Evolutionary conservation across 371 early-diverging fungal genomes (phyloP).

Genomic region (Mucor plumbeus): DNA sequence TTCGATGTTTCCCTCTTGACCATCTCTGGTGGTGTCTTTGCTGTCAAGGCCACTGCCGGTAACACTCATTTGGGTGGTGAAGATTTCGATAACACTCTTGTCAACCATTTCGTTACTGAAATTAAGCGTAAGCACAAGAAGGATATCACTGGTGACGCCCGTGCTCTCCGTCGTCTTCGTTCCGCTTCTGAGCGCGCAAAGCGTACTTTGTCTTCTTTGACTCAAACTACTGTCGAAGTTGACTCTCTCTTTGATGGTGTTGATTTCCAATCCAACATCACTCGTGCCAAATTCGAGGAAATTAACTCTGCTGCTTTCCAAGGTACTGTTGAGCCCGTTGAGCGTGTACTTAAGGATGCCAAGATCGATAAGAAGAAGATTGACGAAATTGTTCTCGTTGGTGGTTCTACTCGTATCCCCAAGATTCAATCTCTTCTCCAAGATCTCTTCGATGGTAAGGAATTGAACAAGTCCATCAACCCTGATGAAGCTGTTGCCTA

Average conservation of each 20-base stretch:
- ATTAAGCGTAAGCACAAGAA: constrained; percentile 87
- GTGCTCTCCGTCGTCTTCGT: constrained; percentile 92
- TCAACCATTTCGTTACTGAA: constrained; percentile 80
- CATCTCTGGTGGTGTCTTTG: constrained; percentile 90
- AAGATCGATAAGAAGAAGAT: constrained; percentile 92
- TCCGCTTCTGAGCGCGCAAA: constrained; percentile 97
- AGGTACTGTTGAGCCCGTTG: constrained; percentile 83
- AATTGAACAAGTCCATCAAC: constrained; percentile 86
- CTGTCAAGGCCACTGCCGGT: constrained; percentile 95
- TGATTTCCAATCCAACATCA: constrained; percentile 88
- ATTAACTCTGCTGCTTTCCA: constrained; percentile 88
- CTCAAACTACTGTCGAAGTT: constrained; percentile 86
- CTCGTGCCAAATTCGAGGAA: constrained; percentile 94
- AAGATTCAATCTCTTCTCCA: constrained; percentile 98
- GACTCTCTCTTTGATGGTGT: constrained; percentile 91
- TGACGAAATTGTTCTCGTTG: constrained; percentile 98
- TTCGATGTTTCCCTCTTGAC: constrained; percentile 86
- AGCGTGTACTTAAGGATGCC: constrained; percentile 87
- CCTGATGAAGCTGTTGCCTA: constrained; percentile 96
- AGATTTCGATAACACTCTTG: constrained; percentile 94
- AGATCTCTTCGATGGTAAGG: constrained; percentile 92
- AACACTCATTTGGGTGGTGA: constrained; percentile 98
- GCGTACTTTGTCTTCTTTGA: constrained; percentile 90
- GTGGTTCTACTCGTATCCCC: constrained; percentile 99
- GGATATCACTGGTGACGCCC: constrained; percentile 83